Evolutionary conservation across 106 monocot species (phyloP), one percentile per base, ranked within the genome.

Genomic region (Dioscorea dumetorum): DNA sequence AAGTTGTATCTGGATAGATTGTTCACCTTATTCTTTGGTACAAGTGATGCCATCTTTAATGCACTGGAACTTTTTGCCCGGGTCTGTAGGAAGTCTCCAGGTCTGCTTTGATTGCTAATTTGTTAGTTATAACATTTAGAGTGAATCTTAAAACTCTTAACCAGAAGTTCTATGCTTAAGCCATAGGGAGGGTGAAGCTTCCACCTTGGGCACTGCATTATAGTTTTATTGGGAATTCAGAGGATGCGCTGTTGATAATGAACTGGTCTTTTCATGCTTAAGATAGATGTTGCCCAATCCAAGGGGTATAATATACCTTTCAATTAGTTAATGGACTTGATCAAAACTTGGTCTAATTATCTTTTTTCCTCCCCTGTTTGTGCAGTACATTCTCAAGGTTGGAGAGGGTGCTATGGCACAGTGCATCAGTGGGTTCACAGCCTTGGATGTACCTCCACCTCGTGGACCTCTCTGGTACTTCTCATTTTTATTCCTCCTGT

Each of bases 381-480:
- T 22, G 31, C 70, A 82, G 82, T 77, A 82, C 66, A 73, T 82
- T 54, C 77, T 82, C 2, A 69, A 77, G 54, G 60, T 82, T 15
- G 74, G 66, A 5, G 66, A 70, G 24, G 82, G 82, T 22, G 3
- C 17, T 49, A 70, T 64, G 12, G 77, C 70, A 12, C 77, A 82
- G 22, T 82, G 82, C 74, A 77, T 77, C 33, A 77, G 82, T 24
- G 77, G 82, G 56, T 82, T 82, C 58, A 77, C 54, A 5, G 77
- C 82, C 51, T 61, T 82, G 73, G 82, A 82, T 70, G 73, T 82
- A 11, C 73, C 77, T 23, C 74, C 80, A 11, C 80, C 80, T 10
- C 57, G 73, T 0, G 77, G 77, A 22, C 82, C 77, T 33, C 77
- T 82, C 33, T 82, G 77, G 81, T 81, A 82, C 32, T 24, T 18